Percentiles rank a stretch among this genome's conserved stretches.
These are phyloP conservation scores for Avena insularis DNA, from an alignment of 176 grass and related monocot species.

Conservation along the genomic window DNA sequence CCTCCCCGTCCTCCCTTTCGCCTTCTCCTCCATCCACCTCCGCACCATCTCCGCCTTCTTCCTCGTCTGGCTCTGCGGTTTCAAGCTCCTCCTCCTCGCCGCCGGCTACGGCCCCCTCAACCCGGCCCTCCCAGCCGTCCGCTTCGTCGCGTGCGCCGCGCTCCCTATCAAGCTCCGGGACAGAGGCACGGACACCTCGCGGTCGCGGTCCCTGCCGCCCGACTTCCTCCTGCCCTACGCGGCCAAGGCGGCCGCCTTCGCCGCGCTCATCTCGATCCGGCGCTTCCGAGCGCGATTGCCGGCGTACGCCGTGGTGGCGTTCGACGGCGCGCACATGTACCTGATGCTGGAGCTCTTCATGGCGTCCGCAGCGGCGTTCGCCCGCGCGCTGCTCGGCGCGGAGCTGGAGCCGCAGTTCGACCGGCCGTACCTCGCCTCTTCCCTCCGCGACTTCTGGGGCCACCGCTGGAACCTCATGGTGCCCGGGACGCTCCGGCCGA, in stretches of 20 bases:
- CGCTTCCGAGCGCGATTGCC: slow-evolving; percentile 37
- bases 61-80: slow-evolving; percentile 68
- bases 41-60: slow-evolving; percentile 74
- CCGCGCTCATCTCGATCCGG: slow-evolving; percentile 48
- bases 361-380: slow-evolving; percentile 46
- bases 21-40: slow-evolving; percentile 70
- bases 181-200: not conserved
- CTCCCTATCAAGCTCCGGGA: slow-evolving; percentile 58
- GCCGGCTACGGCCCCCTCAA: slow-evolving; percentile 55
- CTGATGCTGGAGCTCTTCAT: slow-evolving; percentile 66
- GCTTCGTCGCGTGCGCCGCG: slow-evolving; percentile 57
- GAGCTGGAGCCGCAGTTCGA: slow-evolving; percentile 78
- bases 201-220: not conserved
- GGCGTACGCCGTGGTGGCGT: slow-evolving; percentile 31
- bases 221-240: slow-evolving; percentile 37
- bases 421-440: slow-evolving; percentile 59
- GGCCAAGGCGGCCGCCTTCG: slow-evolving; percentile 52
- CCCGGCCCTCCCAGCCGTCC: slow-evolving; percentile 43
- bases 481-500: slow-evolving; percentile 67
- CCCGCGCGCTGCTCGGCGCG: slow-evolving; percentile 45
- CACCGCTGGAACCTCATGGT: slow-evolving; percentile 82
- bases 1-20: slow-evolving; percentile 61
- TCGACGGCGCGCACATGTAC: slow-evolving; percentile 70
- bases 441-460: slow-evolving; percentile 72
- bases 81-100: slow-evolving; percentile 77